Base-by-base conservation (phyloP, 208 protist species). In the Trichomonas vaginalis region DNA sequence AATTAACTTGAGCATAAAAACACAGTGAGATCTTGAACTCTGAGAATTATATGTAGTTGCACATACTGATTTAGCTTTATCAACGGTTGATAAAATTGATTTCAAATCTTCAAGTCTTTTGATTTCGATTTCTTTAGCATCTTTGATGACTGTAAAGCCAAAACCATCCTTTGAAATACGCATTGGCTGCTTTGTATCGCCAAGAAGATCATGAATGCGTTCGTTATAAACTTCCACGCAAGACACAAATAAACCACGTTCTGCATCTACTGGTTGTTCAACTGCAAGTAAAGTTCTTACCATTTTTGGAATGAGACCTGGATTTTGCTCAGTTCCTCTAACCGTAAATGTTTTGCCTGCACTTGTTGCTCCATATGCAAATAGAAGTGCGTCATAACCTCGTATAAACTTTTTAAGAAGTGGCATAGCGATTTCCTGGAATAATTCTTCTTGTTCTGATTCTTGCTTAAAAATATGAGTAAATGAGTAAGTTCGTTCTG, bases 181-280 rank as follows among this genome's bases (percentile, higher is more conserved):
- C 23, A 88, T n/a, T 88, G 82, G 35, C 40, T 88, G 23, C 40
- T n/a, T 48, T n/a, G 82, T 88, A 48, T 88, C 82, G 6, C 82
- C 82, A 88, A 88, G 37, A 10, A 88, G 32, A 47, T 88, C 82
- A 4, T 45, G 23, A 48, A 88, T 88, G 46, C 37, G 46, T 47
- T 88, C 82, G 48, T 88, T 88, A 48, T 88, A 88, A n/a, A 88
- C 40, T 88, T 88, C 82, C 46, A 88, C 82, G 40, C 82, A 88
- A 47, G 82, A 88, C 17, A 88, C 37, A 47, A 88, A 47, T 14
- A 88, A 40, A 9, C 82, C 82, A 45, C 82, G 82, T 48, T 88
- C 82, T 47, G 39, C 37, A n/a, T 47, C 40, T 45, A 14, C 37
- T 45, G 82, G 82, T n/a, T n/a, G 39, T 48, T n/a, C 39, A 47